Percentiles rank a stretch among this genome's conserved stretches.
Evolutionary conservation across 2,329 filamentous ascomycete genomes (phyloP).

Genomic region (Rachicladosporium sp.): DNA sequence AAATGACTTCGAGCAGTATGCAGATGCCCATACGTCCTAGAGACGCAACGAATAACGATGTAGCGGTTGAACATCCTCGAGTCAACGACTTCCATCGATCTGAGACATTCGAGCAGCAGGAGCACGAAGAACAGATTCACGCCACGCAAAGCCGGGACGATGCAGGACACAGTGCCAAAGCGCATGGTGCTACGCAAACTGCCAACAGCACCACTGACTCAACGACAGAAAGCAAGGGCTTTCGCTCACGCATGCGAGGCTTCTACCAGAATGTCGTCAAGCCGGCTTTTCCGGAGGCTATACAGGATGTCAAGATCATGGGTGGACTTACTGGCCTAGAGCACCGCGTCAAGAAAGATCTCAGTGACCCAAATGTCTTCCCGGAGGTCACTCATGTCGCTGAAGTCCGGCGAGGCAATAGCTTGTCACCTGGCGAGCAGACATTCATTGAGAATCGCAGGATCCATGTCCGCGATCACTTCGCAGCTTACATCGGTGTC

Average conservation of each 20-base stretch:
- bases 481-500: constrained; percentile 21
- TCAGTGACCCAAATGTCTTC: constrained; percentile 15
- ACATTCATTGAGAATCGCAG: constrained; percentile 15
- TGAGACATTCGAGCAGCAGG: no score
- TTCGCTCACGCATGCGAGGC: constrained; percentile 2
- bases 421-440: constrained; percentile 18
- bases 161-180: no score
- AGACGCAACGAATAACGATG: no score
- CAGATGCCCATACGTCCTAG: no score
- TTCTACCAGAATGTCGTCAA: constrained; percentile 15
- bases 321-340: constrained; percentile 14
- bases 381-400: constrained; percentile 19
- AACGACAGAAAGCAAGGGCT: no score
- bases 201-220: no score
- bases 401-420: constrained; percentile 18
- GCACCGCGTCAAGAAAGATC: constrained; percentile 17
- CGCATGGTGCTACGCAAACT: no score
- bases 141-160: no score
- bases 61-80: no score
- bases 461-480: constrained; percentile 13
- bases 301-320: constrained; percentile 18
- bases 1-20: no score
- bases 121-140: no score
- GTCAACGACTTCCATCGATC: no score
- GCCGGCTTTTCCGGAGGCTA: constrained; percentile 17